Base-by-base conservation (phyloP, 2,329 filamentous ascomycete species). In the Cladorrhinum sp. region DNA sequence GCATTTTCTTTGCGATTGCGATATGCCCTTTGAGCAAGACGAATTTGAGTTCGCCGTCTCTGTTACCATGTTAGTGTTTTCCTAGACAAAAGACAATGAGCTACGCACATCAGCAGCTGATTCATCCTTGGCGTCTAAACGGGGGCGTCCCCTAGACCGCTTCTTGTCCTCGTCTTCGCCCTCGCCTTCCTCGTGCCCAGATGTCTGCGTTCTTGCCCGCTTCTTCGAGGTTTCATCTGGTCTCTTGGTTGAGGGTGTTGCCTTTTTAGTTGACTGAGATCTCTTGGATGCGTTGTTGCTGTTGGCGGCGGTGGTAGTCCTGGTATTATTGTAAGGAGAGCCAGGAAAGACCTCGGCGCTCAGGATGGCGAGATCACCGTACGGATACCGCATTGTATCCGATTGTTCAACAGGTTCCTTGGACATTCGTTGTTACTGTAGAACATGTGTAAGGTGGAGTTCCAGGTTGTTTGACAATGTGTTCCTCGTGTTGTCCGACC, bases 11-110 rank as follows among this genome's bases (percentile, higher is more conserved):
- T 96, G 55, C 92, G 87, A 69, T 89, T 85, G 16, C 92, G 85
- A 70, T 96, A 96, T 0, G 91, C 91, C 65, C 92, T 81, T 73
- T 96, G 92, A 1, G 92, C 92, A 58, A 93, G 82, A 23, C 92
- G 87, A 64, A 96, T 95, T 72, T 96, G 92, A 4, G 91, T 93
- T 58, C 92, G 85, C 56, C 92, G 88, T 63, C 91, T 88, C 89
- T 75, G 29, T 20, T n/a, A 8, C 24, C 22, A 25, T 22, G 23
- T 54, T 12, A 56, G 22, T 24, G 24, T 1, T 25, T 24, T 16
- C 18, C 49, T 54, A 22, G 4, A 50, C 53, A 18, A 59, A 49
- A 55, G n/a, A 55, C n/a, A 53, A 54, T 65, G 61, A 50, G 55
- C 51, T 61, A 86, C 88, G 83, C 76, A 92, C 90, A 77, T 93